A percentile compares a stretch with the other conserved stretches of the same genome.
These are phyloP conservation scores for Erodium texanum DNA, from an alignment of 441 rosid genomes.

Conservation along the genomic window DNA sequence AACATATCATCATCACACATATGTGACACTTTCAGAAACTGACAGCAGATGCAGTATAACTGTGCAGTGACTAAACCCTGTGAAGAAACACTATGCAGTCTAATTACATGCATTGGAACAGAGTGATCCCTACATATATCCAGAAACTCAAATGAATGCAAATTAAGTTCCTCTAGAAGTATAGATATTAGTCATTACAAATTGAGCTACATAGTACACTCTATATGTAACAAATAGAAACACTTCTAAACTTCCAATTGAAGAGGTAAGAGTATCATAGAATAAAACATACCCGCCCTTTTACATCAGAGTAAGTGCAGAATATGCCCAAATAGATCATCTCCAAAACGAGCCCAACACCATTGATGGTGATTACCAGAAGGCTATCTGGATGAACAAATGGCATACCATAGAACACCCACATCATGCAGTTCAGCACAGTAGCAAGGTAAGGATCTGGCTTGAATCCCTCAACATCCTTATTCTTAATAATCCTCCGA, in stretches of 20 bases:
- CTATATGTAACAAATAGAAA: too few species aligned
- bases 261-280: background rate
- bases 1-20: too few species aligned
- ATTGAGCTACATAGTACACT: too few species aligned
- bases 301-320: constrained; percentile 26
- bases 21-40: background rate
- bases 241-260: too few species aligned
- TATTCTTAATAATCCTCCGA: constrained; percentile 35
- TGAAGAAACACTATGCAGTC: background rate
- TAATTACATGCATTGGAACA: background rate
- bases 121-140: background rate
- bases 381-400: constrained; percentile 52
- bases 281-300: constrained; percentile 30
- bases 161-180: too few species aligned
- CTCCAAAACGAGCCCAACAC: constrained; percentile 42
- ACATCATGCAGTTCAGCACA: constrained; percentile 52
- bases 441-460: constrained; percentile 50
- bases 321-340: constrained; percentile 32
- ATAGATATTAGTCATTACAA: too few species aligned
- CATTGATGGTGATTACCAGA: constrained; percentile 56
- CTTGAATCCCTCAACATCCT: constrained; percentile 61
- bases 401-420: constrained; percentile 69
- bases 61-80: background rate
- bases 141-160: too few species aligned
- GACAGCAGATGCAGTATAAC: too few species aligned